Conservation (phyloP, 106 monocot species). For the Xerophyta viscosa region DNA sequence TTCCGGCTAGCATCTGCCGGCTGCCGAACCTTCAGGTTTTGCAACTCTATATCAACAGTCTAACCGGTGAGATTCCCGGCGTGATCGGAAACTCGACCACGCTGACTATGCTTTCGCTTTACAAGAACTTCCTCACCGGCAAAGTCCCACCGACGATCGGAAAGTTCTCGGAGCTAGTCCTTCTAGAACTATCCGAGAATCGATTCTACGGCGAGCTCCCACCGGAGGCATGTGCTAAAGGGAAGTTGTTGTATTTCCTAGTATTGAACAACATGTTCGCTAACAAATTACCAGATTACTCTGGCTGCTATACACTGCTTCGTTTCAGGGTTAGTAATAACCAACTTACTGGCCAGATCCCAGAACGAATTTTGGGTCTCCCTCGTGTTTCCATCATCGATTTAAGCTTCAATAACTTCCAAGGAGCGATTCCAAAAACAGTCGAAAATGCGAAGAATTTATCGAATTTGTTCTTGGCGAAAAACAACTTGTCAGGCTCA, state of each 20-base stretch:
- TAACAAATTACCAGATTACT: slow-evolving; percentile 54
- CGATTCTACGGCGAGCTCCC: slow-evolving; percentile 62
- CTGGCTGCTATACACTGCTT: slow-evolving; percentile 42
- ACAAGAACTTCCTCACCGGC: slow-evolving; percentile 68
- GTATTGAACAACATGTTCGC: slow-evolving; percentile 59
- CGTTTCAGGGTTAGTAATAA: slow-evolving; percentile 78
- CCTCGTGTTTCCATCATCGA: slow-evolving; percentile 75
- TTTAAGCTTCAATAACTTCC: slow-evolving; percentile 57
- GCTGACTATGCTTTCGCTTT: slow-evolving; percentile 56
- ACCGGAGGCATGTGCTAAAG: slow-evolving; percentile 35
- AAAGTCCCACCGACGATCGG: slow-evolving; percentile 55
- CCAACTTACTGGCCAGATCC: slow-evolving; percentile 44
- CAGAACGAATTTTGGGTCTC: slow-evolving; percentile 48
- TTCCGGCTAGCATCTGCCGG: slow-evolving; percentile 47
- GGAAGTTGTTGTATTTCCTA: slow-evolving; percentile 59
- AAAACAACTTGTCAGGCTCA: slow-evolving; percentile 53
- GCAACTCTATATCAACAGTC: slow-evolving; percentile 69
- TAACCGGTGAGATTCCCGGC: slow-evolving; percentile 60
- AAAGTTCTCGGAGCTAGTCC: slow-evolving; percentile 39
- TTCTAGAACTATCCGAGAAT: slow-evolving; percentile 86
- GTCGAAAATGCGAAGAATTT: slow-evolving; percentile 74
- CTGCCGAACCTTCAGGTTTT: slow-evolving; percentile 51
- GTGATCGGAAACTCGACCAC: slow-evolving; percentile 71
- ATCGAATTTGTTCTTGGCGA: slow-evolving; percentile 58
- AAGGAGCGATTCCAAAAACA: slow-evolving; percentile 43